Evolutionary conservation across 805 yeast genomes (phyloP).

Genomic region (Metschnikowia koreensis): DNA sequence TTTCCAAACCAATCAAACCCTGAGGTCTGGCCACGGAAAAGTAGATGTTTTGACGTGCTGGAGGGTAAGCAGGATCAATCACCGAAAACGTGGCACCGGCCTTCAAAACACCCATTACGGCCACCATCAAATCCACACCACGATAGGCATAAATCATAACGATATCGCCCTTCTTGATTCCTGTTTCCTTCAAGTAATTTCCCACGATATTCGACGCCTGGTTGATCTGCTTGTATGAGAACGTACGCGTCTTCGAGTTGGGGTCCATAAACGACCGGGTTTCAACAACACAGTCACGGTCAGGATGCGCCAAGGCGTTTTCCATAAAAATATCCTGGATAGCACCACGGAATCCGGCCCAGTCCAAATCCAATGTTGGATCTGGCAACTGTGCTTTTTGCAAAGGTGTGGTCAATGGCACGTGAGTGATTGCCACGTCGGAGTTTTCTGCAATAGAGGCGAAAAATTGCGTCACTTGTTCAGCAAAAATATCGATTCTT

Average conservation of each 20-base stretch:
- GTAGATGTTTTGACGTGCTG: slow-evolving; percentile 93
- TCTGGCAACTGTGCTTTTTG: slow-evolving; percentile 72
- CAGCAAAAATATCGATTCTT: slow-evolving; percentile 67
- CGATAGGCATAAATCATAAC: slow-evolving; percentile 98
- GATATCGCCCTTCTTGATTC: slow-evolving; percentile 87
- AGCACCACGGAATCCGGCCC: slow-evolving; percentile 91
- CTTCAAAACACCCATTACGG: slow-evolving; percentile 96
- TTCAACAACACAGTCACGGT: slow-evolving; percentile 88
- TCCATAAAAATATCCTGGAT: slow-evolving; percentile 92
- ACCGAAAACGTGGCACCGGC: slow-evolving; percentile 99
- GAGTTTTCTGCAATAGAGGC: slow-evolving; percentile 36
- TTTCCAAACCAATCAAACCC: slow-evolving; percentile 84
- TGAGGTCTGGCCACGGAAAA: slow-evolving; percentile 89
- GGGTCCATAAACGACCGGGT: slow-evolving; percentile 69
- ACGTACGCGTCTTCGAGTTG: slow-evolving; percentile 58
- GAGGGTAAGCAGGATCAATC: slow-evolving; percentile 98
- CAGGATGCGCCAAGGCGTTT: slow-evolving; percentile 83
- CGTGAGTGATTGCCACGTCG: slow-evolving; percentile 50
- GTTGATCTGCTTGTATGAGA: slow-evolving; percentile 84
- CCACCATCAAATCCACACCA: slow-evolving; percentile 94
- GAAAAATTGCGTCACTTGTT: slow-evolving; percentile 64
- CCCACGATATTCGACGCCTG: slow-evolving; percentile 93
- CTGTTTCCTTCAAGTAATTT: slow-evolving; percentile 76
- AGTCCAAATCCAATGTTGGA: slow-evolving; percentile 82
- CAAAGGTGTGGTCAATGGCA: slow-evolving; percentile 65